phyloP scores from a whole-genome alignment of 352 stramenopile genomes.

The Heterotrichella gracilis region DNA sequence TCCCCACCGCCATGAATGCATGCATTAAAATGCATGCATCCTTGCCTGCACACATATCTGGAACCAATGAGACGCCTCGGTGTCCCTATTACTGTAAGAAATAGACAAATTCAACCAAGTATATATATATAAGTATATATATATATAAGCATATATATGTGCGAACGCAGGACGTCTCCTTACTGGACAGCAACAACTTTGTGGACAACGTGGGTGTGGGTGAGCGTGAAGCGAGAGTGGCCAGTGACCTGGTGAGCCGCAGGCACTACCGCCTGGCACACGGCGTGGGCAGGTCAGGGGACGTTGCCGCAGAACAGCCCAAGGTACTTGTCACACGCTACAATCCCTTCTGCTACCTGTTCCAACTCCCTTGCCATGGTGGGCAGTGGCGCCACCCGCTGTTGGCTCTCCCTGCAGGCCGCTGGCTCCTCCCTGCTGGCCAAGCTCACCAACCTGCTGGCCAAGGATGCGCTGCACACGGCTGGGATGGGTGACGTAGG shows the following conservation, averaged over 20 bases:
- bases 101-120: not conserved
- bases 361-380: no score
- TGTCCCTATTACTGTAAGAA: not conserved
- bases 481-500: constrained; percentile 29
- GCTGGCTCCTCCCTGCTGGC: constrained; percentile 70
- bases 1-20: not conserved
- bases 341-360: no score
- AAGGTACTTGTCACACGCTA: no score
- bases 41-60: not conserved
- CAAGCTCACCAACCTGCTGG: constrained; percentile 54
- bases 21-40: not conserved
- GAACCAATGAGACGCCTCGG: not conserved
- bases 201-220: constrained; percentile 49
- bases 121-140: not conserved
- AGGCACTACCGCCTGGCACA: constrained; percentile 67
- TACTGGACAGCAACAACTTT: constrained; percentile 79
- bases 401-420: no score
- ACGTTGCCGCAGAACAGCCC: constrained; percentile 84
- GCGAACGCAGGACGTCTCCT: constrained; percentile 26
- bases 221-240: constrained; percentile 74
- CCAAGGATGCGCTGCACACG: constrained; percentile 48
- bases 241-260: constrained; percentile 33
- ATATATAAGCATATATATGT: not conserved
- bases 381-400: no score
- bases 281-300: constrained; percentile 71